Evolutionary conservation across 2,329 filamentous ascomycete genomes (phyloP).

Genomic region (Pezizomycotina sp.): DNA sequence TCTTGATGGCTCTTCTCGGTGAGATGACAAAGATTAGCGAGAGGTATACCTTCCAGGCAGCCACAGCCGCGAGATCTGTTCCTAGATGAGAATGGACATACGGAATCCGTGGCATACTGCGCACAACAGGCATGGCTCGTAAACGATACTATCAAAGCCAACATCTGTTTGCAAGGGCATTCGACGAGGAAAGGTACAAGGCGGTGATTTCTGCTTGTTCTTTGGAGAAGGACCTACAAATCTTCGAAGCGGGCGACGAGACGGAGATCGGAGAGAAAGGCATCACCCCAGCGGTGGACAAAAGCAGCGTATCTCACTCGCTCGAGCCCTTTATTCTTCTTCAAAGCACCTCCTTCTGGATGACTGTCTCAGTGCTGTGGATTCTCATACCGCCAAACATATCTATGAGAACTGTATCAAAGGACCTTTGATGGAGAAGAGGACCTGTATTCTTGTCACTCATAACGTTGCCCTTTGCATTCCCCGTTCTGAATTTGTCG

Average conservation of each 20-base stretch:
- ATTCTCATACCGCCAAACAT: constrained; percentile 95
- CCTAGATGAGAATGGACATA: constrained; percentile 66
- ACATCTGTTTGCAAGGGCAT: constrained; percentile 80
- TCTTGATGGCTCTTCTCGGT: constrained; percentile 87
- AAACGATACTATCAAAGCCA: constrained; percentile 88
- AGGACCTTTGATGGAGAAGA: constrained; percentile 70
- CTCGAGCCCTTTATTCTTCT: constrained; percentile 92
- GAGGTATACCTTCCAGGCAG: constrained; percentile 73
- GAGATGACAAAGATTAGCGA: constrained; percentile 85
- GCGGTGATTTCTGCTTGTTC: constrained; percentile 83
- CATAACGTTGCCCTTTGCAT: constrained; percentile 86
- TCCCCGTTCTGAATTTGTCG: constrained; percentile 61
- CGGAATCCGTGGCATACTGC: constrained; percentile 87
- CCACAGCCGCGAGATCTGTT: constrained; percentile 70
- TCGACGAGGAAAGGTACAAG: constrained; percentile 66
- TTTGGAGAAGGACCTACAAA: constrained; percentile 75
- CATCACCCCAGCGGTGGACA: constrained; percentile 93
- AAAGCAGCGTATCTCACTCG: constrained; percentile 91
- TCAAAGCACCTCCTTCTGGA: constrained; percentile 81
- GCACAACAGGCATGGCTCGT: constrained; percentile 95
- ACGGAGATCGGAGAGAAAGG: constrained; percentile 94
- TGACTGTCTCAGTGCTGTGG: constrained; percentile 89
- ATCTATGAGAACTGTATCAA: constrained; percentile 89
- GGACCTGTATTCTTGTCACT: constrained; percentile 88
- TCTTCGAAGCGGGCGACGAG: constrained; percentile 80